Base-by-base conservation (phyloP, 306 rosid genomes). In the Nissolia schottii region DNA sequence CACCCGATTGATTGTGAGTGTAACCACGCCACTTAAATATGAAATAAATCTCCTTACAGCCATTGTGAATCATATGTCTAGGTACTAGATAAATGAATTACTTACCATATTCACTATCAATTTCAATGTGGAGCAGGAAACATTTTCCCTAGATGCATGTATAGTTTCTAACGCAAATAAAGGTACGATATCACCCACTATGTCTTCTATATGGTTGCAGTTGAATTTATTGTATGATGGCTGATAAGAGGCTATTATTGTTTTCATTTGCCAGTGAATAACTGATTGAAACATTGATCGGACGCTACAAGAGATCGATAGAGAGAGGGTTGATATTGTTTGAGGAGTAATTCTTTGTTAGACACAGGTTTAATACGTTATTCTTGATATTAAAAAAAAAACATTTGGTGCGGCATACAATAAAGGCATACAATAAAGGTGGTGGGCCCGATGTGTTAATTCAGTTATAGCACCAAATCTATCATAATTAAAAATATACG, bases 1-100 rank as follows among this genome's bases (percentile, higher is more conserved):
- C 97, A 94, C 84, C 98, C 96, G 6, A 91, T 94, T 60, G 98
- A 94, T 81, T 94, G 87, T 79, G 53, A 83, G 87, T 80, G 50
- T 16, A 59, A 60, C 40, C 19, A 15, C 27, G 63, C 50, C 62
- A 56, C 37, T 57, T 38, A 59, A 57, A 37, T 65, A 43, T 38
- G 50, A 37, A 23, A 37, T 55, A 34, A 48, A 54, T 68, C 64
- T 68, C 74, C 46, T 63, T 68, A 12, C 19, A 40, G 46, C 57
- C 60, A 11, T 41, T 45, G 29, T 63, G 35, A 43, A 18, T 14
- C 27, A 32, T 35, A 38, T 35, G 48, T 56, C 79, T 67, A 25
- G 53, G 32, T 73, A 20, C 46, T 55, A 56, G 67, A 40, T 41
- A 29, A 67, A 57, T 70, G 62, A 24, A 75, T 70, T 48, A 20